Percentiles rank a stretch among this genome's conserved stretches.
Conservation (phyloP, 768 basidiomycete species). For the Agaricus blazei region DNA sequence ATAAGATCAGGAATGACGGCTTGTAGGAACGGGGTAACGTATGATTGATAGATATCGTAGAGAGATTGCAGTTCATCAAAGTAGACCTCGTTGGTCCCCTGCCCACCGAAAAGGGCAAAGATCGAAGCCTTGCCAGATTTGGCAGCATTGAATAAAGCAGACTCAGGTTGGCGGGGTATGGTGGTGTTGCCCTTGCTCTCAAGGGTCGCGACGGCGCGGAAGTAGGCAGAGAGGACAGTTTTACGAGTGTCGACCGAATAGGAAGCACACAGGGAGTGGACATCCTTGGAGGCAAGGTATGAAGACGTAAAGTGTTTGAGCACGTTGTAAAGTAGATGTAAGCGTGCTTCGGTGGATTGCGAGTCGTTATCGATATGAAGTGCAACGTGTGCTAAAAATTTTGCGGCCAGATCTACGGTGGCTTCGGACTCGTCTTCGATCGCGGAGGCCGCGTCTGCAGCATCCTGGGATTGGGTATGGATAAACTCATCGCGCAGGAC, state of each 20-base stretch:
- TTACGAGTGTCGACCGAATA: conserved; percentile 76
- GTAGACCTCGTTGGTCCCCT: conserved; percentile 97
- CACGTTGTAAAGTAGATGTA: conserved; percentile 65
- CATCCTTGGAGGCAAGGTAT: conserved; percentile 68
- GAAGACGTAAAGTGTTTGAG: conserved; percentile 74
- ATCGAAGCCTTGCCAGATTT: conserved; percentile 61
- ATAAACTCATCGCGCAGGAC: conserved; percentile 86
- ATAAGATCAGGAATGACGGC: conserved; percentile 60
- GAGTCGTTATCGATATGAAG: conserved; percentile 53
- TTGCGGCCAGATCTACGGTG: conserved; percentile 72
- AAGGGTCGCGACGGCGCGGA: conserved; percentile 65
- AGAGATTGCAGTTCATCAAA: conserved; percentile 92
- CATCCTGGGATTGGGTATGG: conserved; percentile 57
- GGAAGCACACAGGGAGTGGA: conserved; percentile 74
- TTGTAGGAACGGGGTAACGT: conserved; percentile 68
- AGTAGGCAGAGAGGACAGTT: conserved; percentile 75
- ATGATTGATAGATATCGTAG: conserved; percentile 88
- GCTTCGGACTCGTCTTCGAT: conserved; percentile 56
- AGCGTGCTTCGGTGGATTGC: conserved; percentile 47
- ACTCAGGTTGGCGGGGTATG: conserved; percentile 56
- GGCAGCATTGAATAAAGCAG: conserved; percentile 67
- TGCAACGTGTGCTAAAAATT: conserved; percentile 77
- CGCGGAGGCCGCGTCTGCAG: conserved; percentile 47
- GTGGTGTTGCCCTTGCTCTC: conserved; percentile 48
- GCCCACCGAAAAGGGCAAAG: conserved; percentile 95